These are phyloP conservation scores for Trametes gibbosa DNA, from an alignment of 768 basidiomycete species.

Conservation along the genomic window DNA sequence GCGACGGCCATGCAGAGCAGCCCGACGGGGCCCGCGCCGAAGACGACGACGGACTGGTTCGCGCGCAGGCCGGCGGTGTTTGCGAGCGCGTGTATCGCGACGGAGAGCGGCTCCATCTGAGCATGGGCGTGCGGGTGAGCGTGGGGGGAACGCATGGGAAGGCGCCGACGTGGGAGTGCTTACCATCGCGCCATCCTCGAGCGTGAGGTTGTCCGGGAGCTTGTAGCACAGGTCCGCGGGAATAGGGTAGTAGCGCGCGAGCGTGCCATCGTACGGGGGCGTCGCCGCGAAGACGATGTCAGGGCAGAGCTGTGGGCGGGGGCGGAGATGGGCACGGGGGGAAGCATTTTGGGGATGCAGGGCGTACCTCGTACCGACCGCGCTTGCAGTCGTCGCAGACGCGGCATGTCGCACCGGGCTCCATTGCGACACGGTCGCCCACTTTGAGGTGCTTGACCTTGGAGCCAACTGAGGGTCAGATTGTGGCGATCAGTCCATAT, in stretches of 20 bases:
- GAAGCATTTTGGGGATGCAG: background rate
- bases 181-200: conserved; percentile 96
- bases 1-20: conserved; percentile 95
- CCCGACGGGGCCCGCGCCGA: conserved; percentile 89
- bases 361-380: conserved; percentile 74
- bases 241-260: conserved; percentile 81
- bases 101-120: conserved; percentile 92
- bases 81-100: conserved; percentile 85
- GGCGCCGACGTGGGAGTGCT: conserved; percentile 13
- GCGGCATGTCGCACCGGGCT: conserved; percentile 86
- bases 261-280: conserved; percentile 90
- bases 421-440: conserved; percentile 89
- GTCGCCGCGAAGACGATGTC: conserved; percentile 90
- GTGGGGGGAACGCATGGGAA: background rate
- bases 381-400: conserved; percentile 81
- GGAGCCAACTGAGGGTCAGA: conserved; percentile 54
- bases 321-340: background rate
- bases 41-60: conserved; percentile 76
- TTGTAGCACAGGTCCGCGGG: conserved; percentile 83
- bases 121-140: background rate
- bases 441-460: conserved; percentile 72
- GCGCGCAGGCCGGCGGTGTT: conserved; percentile 71
- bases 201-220: conserved; percentile 77
- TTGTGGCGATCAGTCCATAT: background rate
- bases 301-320: conserved; percentile 66